Conservation (phyloP, 164 flowering plant genomes). For the Vitis riparia region DNA sequence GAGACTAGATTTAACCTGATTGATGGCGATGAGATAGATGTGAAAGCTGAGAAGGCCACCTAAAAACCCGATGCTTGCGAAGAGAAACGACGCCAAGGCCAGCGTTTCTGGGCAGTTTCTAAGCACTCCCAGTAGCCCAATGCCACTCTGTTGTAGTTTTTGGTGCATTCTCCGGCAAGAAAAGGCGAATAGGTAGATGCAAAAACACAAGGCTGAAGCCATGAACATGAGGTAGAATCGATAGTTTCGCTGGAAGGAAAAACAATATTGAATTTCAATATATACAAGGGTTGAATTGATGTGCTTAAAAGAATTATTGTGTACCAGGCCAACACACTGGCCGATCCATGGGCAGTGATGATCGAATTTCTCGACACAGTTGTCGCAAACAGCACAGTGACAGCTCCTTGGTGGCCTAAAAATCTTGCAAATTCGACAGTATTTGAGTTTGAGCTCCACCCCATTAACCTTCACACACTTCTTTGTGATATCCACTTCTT, state of each 20-base stretch:
- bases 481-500: slow-evolving; percentile 27
- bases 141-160: slow-evolving; percentile 20
- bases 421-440: slow-evolving; percentile 46
- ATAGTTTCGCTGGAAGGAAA: slow-evolving; percentile 45
- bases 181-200: slow-evolving; percentile 34
- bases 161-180: slow-evolving; percentile 34
- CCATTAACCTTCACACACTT: slow-evolving; percentile 44
- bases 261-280: background rate
- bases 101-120: slow-evolving; percentile 41
- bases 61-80: slow-evolving; percentile 39
- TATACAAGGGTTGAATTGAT: no score
- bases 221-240: slow-evolving; percentile 41
- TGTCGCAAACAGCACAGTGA: slow-evolving; percentile 60
- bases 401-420: slow-evolving; percentile 56
- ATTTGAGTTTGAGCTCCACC: slow-evolving; percentile 40
- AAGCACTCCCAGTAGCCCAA: slow-evolving; percentile 27
- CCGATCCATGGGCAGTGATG: slow-evolving; percentile 67
- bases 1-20: slow-evolving; percentile 37
- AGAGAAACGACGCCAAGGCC: slow-evolving; percentile 39
- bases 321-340: slow-evolving; percentile 55
- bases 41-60: slow-evolving; percentile 40
- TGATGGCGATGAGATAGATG: slow-evolving; percentile 32
- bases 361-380: slow-evolving; percentile 61
- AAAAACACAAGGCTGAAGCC: slow-evolving; percentile 31
- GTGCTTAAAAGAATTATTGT: no score